Conservation (phyloP, 2,329 filamentous ascomycete genomes). For the Chaetoscypha palmicola region DNA sequence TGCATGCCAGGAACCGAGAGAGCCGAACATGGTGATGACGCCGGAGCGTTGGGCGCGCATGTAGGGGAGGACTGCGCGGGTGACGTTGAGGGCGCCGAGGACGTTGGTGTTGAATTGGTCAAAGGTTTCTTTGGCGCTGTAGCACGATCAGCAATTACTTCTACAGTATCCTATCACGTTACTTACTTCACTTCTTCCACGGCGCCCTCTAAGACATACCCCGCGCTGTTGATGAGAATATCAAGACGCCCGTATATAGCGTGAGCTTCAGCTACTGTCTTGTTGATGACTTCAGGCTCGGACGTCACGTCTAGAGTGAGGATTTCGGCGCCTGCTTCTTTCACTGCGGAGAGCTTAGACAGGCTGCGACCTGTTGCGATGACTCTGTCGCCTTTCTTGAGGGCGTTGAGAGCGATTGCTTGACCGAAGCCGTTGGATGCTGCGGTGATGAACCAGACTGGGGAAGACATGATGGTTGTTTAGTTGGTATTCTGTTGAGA, state of each 20-base stretch:
- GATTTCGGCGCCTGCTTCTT: constrained; percentile 31
- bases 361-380: constrained; percentile 40
- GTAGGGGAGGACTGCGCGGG: constrained; percentile 40
- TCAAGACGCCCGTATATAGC: constrained; percentile 37
- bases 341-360: constrained; percentile 31
- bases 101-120: constrained; percentile 46
- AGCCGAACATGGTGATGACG: constrained; percentile 41
- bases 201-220: constrained; percentile 36
- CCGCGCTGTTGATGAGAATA: constrained; percentile 42
- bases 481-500: neutral
- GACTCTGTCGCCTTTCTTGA: constrained; percentile 38
- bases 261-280: constrained; percentile 33
- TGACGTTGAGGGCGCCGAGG: constrained; percentile 43
- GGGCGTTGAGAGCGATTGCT: constrained; percentile 36
- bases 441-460: constrained; percentile 45
- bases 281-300: constrained; percentile 30
- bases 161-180: too few relatives aligned
- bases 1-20: constrained; percentile 37
- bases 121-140: constrained; percentile 33
- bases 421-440: constrained; percentile 41
- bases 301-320: constrained; percentile 37
- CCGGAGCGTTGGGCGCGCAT: constrained; percentile 38
- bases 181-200: constrained; percentile 37
- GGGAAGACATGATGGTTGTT: neutral
- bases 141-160: too few relatives aligned